Evolutionary conservation across 2,329 filamentous ascomycete species (phyloP).

Genomic region (Xylaria sp.): DNA sequence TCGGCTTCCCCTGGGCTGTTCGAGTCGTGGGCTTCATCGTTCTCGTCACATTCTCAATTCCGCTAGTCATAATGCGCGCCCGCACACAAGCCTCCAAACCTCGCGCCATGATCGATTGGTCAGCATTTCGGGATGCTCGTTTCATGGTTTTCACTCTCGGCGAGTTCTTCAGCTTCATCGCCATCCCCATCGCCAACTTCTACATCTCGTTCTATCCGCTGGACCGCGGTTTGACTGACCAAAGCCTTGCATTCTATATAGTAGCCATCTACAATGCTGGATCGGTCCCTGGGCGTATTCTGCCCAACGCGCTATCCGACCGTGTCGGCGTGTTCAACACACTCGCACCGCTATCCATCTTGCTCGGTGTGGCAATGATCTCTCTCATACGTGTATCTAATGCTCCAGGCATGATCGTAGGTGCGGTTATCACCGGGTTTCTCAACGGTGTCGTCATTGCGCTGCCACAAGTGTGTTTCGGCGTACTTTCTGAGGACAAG

Average conservation of each 20-base stretch:
- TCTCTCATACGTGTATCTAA: background rate
- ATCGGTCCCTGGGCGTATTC: background rate
- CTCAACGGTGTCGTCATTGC: background rate
- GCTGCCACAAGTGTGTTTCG: background rate
- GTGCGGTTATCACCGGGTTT: background rate
- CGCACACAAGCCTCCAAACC: background rate
- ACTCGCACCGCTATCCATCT: background rate
- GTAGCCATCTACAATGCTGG: background rate
- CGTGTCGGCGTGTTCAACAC: background rate
- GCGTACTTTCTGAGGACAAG: background rate
- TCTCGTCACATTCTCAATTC: background rate
- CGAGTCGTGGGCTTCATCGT: constrained; percentile 15
- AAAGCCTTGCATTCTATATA: background rate
- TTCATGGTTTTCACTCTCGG: background rate
- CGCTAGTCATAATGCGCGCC: background rate
- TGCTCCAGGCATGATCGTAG: background rate
- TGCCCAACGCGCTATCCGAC: background rate
- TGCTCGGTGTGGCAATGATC: background rate
- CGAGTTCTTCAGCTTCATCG: background rate
- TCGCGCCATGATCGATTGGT: background rate
- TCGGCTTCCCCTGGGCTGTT: constrained; percentile 18
- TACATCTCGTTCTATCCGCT: background rate
- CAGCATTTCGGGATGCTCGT: background rate
- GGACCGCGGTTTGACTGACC: background rate
- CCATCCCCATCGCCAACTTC: background rate